These are phyloP conservation scores for Saprolegnia parasitica DNA, from an alignment of 352 stramenopile species.

Conservation along the genomic window DNA sequence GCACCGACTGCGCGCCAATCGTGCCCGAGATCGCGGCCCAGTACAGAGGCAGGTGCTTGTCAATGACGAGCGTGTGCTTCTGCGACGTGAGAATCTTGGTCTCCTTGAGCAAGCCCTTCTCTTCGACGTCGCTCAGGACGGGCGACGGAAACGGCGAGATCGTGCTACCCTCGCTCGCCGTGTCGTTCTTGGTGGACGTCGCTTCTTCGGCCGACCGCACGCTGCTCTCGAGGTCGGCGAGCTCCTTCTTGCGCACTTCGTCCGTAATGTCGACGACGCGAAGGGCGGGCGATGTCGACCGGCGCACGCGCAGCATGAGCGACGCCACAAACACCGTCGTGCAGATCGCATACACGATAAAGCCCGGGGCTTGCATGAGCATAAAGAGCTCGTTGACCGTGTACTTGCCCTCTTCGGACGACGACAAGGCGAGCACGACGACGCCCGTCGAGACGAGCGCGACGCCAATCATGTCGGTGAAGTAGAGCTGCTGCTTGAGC, in stretches of 20 bases:
- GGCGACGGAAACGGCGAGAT: slow-evolving; percentile 76
- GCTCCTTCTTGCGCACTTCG: slow-evolving; percentile 30
- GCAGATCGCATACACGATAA: slow-evolving; percentile 78
- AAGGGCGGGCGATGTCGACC: slow-evolving; percentile 72
- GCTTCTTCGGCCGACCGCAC: slow-evolving; percentile 23
- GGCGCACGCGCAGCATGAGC: slow-evolving; percentile 71
- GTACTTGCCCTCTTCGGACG: slow-evolving; percentile 66
- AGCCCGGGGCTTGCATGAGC: slow-evolving; percentile 70
- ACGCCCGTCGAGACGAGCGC: slow-evolving; percentile 71
- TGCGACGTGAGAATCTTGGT: slow-evolving; percentile 48
- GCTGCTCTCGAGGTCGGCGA: slow-evolving; percentile 27
- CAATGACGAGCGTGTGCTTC: slow-evolving; percentile 81
- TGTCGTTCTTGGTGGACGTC: background rate
- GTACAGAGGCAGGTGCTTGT: slow-evolving; percentile 81
- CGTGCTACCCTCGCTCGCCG: background rate
- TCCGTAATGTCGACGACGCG: slow-evolving; percentile 40
- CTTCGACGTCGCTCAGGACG: slow-evolving; percentile 50
- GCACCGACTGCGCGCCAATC: slow-evolving; percentile 73
- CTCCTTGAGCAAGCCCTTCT: slow-evolving; percentile 40
- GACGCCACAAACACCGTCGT: slow-evolving; percentile 80
- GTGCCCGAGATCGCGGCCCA: slow-evolving; percentile 83
- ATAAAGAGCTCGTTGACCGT: slow-evolving; percentile 84
- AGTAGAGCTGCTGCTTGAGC: slow-evolving; percentile 82
- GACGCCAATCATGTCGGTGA: slow-evolving; percentile 76
- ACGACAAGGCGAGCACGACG: slow-evolving; percentile 68